Evolutionary conservation across 75 land plant species (phyloP).

Genomic region (Cryptomeria japonica): DNA sequence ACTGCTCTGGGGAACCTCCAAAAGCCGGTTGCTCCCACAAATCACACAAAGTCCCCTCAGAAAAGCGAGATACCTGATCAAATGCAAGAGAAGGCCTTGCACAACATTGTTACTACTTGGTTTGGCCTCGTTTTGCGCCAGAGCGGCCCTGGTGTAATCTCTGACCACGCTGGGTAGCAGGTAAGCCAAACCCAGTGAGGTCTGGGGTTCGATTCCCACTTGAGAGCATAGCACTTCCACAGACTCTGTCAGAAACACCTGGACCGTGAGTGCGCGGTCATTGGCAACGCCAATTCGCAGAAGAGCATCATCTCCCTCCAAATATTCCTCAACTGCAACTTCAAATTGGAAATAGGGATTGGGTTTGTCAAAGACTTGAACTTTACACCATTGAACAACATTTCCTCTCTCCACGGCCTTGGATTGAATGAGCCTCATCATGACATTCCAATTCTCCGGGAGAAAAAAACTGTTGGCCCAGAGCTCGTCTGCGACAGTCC

Average conservation of each 20-base stretch:
- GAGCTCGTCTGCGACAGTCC: background rate
- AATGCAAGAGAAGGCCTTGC: background rate
- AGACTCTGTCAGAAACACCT: background rate
- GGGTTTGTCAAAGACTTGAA: background rate
- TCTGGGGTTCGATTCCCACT: background rate
- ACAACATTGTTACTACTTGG: background rate
- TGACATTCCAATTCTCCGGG: background rate
- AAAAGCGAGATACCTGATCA: background rate
- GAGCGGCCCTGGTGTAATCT: background rate
- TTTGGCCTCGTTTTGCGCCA: background rate
- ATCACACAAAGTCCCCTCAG: background rate
- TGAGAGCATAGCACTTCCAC: background rate
- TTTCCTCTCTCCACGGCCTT: background rate
- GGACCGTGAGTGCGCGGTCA: background rate
- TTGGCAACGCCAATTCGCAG: background rate
- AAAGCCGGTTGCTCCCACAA: background rate
- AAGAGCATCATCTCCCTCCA: background rate
- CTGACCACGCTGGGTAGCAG: background rate
- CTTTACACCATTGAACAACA: background rate
- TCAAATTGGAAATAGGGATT: background rate
- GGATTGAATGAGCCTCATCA: background rate
- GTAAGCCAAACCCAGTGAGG: background rate
- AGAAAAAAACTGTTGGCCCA: background rate
- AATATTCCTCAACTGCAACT: background rate
- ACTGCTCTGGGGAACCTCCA: background rate